Conservation (phyloP, 2,329 filamentous ascomycete genomes). For the Colletotrichum sp. region DNA sequence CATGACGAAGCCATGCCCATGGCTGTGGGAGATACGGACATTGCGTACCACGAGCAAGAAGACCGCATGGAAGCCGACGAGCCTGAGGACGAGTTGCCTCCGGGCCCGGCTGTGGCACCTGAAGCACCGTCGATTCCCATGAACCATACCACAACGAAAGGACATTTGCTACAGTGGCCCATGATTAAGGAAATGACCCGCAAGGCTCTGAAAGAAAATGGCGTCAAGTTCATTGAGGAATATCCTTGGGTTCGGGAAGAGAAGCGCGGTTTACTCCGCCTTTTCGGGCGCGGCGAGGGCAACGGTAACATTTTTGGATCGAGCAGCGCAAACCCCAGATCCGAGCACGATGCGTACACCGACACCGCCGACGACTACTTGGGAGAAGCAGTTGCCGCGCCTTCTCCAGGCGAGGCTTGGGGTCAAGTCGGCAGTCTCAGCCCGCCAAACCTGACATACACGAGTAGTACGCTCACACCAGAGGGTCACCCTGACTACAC, state of each 20-base stretch:
- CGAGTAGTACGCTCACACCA: conserved; percentile 41
- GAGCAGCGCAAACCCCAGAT: not conserved
- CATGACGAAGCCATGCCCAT: conserved; percentile 25
- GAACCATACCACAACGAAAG: conserved; percentile 90
- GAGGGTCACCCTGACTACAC: conserved; percentile 62
- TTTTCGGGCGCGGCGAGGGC: conserved; percentile 83
- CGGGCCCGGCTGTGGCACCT: conserved; percentile 56
- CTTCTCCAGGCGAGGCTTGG: conserved; percentile 62
- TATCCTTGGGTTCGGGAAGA: conserved; percentile 82
- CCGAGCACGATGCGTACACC: conserved; percentile 13
- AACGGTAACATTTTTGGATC: conserved; percentile 58
- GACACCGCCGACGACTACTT: conserved; percentile 50
- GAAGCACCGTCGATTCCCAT: conserved; percentile 76
- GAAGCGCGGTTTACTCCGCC: conserved; percentile 72
- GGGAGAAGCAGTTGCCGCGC: conserved; percentile 57
- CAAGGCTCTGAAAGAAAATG: conserved; percentile 50
- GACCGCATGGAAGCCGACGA: conserved; percentile 37
- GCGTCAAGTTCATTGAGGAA: conserved; percentile 64
- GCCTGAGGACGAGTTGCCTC: conserved; percentile 52
- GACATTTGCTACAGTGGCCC: conserved; percentile 77
- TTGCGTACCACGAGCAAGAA: not conserved
- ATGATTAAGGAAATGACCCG: conserved; percentile 70
- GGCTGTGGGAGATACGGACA: conserved; percentile 27
- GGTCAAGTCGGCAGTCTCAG: conserved; percentile 61
- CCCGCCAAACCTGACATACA: conserved; percentile 41